These are phyloP conservation scores for Curvularia sp. DNA, from an alignment of 2,329 filamentous ascomycete genomes.

Conservation along the genomic window DNA sequence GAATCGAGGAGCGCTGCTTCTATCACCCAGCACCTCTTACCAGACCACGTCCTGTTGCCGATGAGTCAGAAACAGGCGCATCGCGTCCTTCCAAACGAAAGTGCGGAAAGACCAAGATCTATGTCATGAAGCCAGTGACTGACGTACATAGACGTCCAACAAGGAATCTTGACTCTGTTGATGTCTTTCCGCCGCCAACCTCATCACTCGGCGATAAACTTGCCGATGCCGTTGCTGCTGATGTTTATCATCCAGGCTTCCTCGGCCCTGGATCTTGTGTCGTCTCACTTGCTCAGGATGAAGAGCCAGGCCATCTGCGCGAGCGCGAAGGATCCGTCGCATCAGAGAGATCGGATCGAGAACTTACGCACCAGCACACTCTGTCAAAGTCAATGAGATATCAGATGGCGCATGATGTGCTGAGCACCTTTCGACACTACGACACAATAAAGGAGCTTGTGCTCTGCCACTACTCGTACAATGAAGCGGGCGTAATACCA, in stretches of 20 bases:
- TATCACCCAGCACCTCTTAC: conserved; percentile 49
- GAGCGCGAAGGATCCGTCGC: conserved; percentile 35
- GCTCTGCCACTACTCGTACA: conserved; percentile 32
- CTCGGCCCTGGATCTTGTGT: conserved; percentile 46
- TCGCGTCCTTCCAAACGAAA: conserved; percentile 37
- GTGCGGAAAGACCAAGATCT: conserved; percentile 19
- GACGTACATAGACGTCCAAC: conserved; percentile 28
- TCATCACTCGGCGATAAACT: conserved; percentile 32
- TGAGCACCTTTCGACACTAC: conserved; percentile 41
- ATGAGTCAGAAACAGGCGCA: conserved; percentile 24
- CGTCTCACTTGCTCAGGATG: conserved; percentile 40
- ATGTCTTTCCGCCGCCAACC: conserved; percentile 19
- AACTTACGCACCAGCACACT: conserved; percentile 41
- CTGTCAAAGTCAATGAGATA: conserved; percentile 42
- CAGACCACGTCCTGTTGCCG: conserved; percentile 28
- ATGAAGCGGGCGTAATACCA: conserved; percentile 48
- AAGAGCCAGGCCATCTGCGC: conserved; percentile 24
- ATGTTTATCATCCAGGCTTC: conserved; percentile 44
- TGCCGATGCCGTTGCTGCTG: conserved; percentile 44
- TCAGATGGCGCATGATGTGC: conserved; percentile 39
- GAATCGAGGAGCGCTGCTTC: conserved; percentile 45
- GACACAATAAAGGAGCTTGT: conserved; percentile 36
- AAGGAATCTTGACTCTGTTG: conserved; percentile 15
- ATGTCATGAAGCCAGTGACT: background rate
- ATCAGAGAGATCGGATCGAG: conserved; percentile 38